Percentiles rank a stretch among this genome's conserved stretches.
These are phyloP conservation scores for Rhododendron mucronatum DNA, from an alignment of 148 eudicot species.

Conservation along the genomic window DNA sequence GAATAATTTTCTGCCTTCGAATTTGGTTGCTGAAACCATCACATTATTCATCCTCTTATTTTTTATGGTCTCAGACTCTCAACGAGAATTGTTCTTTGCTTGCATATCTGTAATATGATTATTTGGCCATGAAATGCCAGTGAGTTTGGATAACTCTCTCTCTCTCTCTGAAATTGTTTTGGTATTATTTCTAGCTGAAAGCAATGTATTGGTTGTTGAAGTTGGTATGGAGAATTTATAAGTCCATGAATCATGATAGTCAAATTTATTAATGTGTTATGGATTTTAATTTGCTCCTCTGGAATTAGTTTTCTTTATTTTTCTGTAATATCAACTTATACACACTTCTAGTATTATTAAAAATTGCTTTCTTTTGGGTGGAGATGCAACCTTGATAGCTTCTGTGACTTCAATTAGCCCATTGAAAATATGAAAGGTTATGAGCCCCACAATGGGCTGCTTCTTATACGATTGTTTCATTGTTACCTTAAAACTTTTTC, in stretches of 20 bases:
- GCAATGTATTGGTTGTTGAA: neutral
- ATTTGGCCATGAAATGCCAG: neutral
- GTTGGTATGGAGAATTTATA: neutral
- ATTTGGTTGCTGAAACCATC: neutral
- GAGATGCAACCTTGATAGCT: neutral
- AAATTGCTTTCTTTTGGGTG: slow-evolving; percentile 3
- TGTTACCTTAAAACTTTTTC: neutral
- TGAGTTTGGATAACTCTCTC: too few species aligned
- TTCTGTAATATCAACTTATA: neutral
- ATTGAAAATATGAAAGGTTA: neutral
- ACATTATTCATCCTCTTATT: neutral
- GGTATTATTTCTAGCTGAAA: neutral
- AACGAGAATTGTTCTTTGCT: neutral
- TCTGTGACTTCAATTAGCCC: neutral
- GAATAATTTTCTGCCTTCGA: neutral
- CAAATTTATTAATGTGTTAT: neutral
- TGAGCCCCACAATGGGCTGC: neutral
- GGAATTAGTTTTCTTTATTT: neutral
- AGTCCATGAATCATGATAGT: neutral
- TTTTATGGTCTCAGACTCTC: neutral
- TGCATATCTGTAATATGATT: neutral
- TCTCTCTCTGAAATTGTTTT: neutral
- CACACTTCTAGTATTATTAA: neutral
- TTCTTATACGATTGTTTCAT: neutral
- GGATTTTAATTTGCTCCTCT: neutral